Evolutionary conservation across 202 grass and related monocot genomes (phyloP), one percentile per base, ranked within the genome.

Genomic region (Miscanthus sacchariflorus): DNA sequence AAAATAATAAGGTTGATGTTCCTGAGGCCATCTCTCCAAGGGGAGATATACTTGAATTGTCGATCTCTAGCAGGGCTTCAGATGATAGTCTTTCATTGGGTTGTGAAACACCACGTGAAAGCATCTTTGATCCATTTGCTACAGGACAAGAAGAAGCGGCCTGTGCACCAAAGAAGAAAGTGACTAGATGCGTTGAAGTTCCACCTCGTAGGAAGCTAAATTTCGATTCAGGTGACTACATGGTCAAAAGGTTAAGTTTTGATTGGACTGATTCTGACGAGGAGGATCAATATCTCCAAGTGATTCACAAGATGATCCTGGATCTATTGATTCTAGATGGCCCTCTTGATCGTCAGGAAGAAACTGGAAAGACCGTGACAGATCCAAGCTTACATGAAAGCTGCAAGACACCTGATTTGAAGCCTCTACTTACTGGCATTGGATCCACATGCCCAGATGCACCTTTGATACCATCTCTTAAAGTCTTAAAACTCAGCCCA

Each of bases 101-200:
- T 38, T 38, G 36, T 38, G 36, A 38, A 38, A 38, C 36, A 38
- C 36, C 36, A 38, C 36, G 36, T 38, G 36, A 38, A 38, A 38
- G 36, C 36, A 95, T 96, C 68, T 99, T 99, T 72, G 92, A 99
- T 78, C 92, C 94, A 30, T 99, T 99, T 90, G 89, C 92, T 76
- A 83, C 96, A 19, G 94, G 78, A 49, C 78, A 81, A 73, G 91
- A 93, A 44, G 89, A 95, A 81, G 72, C 23, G 3, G 68, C 69
- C 45, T 88, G 90, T 79, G 96, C 94, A 50, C 96, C 96, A 3
- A 93, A 84, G 76, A 95, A 94, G 91, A 94, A 93, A 74, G 58
- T 68, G 12, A 64, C 76, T 4, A 91, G 74, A 77, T 72, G 28
- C 70, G 65, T 15, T 28, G 74, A 85, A 68, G 45, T 82, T 54